Evolutionary conservation across 2,329 filamentous ascomycete species (phyloP).

Genomic region (Fusarium scirpi): DNA sequence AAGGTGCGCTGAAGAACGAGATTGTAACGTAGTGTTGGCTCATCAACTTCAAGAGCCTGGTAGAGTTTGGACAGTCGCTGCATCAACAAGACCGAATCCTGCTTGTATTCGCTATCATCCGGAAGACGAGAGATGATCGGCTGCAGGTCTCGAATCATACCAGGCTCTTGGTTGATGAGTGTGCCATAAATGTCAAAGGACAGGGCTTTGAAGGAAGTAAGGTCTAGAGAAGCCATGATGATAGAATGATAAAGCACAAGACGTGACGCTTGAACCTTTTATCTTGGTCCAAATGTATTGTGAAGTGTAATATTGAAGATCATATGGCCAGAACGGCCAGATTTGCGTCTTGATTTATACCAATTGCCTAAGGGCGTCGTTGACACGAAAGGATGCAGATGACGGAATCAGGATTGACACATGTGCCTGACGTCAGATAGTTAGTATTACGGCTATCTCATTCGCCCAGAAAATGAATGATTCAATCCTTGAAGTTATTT

Average conservation of each 20-base stretch:
- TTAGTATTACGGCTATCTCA: rapidly evolving
- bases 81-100: neutral
- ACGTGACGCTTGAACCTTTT: rapidly evolving
- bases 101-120: neutral
- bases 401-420: neutral
- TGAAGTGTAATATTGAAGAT: rapidly evolving
- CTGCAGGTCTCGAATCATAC: conserved; percentile 10
- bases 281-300: rapidly evolving
- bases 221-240: neutral
- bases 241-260: no score
- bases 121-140: conserved; percentile 1
- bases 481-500: no score
- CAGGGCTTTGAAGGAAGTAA: conserved; percentile 9
- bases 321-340: neutral
- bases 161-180: conserved; percentile 16
- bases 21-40: conserved; percentile 10
- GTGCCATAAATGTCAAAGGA: conserved; percentile 23
- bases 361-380: conserved; percentile 5
- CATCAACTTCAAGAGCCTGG: neutral
- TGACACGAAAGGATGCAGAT: neutral
- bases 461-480: neutral
- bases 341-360: neutral
- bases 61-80: neutral
- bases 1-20: conserved; percentile 9
- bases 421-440: conserved; percentile 4